These are phyloP conservation scores for Trichoderma brevicompactum DNA, from an alignment of 2,329 filamentous ascomycete genomes.

Conservation along the genomic window DNA sequence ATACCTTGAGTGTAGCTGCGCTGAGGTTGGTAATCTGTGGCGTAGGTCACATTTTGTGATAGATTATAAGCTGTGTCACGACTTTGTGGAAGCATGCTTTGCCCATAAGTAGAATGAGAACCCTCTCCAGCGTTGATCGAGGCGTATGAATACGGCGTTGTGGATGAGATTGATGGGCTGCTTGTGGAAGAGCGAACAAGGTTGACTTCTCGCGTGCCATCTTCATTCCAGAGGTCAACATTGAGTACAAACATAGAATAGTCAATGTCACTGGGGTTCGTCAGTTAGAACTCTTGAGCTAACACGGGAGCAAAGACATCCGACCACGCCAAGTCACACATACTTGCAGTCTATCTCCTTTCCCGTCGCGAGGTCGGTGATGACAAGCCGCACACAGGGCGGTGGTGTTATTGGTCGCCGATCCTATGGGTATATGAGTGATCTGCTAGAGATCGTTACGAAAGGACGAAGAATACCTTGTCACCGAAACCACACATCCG, in stretches of 20 bases:
- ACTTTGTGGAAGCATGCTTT: constrained; percentile 45
- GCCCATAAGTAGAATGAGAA: constrained; percentile 38
- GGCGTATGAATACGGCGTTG: constrained; percentile 75
- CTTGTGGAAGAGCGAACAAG: constrained; percentile 67
- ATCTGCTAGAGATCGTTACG: not conserved
- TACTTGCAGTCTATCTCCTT: constrained; percentile 86
- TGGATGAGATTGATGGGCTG: constrained; percentile 78
- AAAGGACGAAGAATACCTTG: constrained; percentile 65
- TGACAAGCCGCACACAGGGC: constrained; percentile 83
- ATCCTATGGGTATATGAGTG: constrained; percentile 60
- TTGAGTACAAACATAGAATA: constrained; percentile 59
- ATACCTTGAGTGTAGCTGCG: constrained; percentile 42
- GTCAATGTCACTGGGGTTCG: constrained; percentile 43
- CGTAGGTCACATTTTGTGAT: constrained; percentile 39
- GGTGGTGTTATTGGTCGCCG: constrained; percentile 94
- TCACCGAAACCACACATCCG: constrained; percentile 99
- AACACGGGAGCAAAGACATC: not conserved
- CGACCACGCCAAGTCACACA: constrained; percentile 39
- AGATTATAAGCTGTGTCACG: constrained; percentile 44
- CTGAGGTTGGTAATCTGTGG: constrained; percentile 42
- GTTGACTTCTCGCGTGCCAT: constrained; percentile 67
- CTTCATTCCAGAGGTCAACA: constrained; percentile 70
- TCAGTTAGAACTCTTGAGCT: not conserved
- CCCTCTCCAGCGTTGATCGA: constrained; percentile 47
- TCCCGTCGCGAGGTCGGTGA: constrained; percentile 73